Evolutionary conservation across 2,329 filamentous ascomycete genomes (phyloP), one percentile per base, ranked within the genome.

Genomic region (Colletotrichum orbiculare): DNA sequence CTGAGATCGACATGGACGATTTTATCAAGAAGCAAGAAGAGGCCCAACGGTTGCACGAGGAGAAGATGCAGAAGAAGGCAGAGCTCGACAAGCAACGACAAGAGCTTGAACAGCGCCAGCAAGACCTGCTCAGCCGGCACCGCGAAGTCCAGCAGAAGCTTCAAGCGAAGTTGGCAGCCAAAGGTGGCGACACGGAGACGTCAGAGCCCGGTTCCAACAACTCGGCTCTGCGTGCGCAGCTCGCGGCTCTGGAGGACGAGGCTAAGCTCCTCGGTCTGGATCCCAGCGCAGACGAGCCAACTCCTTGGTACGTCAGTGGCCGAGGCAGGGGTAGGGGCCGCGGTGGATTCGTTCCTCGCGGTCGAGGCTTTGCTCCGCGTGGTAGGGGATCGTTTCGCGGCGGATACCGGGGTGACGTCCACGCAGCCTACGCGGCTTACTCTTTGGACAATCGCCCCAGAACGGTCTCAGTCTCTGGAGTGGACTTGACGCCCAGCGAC

Each of bases 401-500:
- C 53, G 75, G 76, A 34, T 73, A 73, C 63, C 70, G 71, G 64
- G 79, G 81, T 48, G 83, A 83, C 38, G 80, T 83, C 67, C 83
- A 85, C 50, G 83, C 84, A 3, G 84, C 83, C 1, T 89, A 88
- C 69, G 86, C 83, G 4, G 83, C 84, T 38, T 91, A 89, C 69
- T 89, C 90, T 15, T 82, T 96, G 25, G 92, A 96, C 72, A 94
- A 94, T 74, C 83, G 92, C 48, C 89, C 92, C 0, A 91, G 86
- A 73, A 89, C 84, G 67, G 80, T 96, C 9, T 83, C 85, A 6
- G 78, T 95, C 33, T 82, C 83, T 8, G 90, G 88, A 3, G 83
- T 87, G 10, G 88, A 89, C 75, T 88, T 90, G 72, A 87, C 88
- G 4, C 82, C 82, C 12, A 73, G 85, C 2, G 84, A 85, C 37